Percentiles rank a stretch among this genome's conserved stretches.
Conservation (phyloP, 257 asterid species). For the Salvia rosmarinus region DNA sequence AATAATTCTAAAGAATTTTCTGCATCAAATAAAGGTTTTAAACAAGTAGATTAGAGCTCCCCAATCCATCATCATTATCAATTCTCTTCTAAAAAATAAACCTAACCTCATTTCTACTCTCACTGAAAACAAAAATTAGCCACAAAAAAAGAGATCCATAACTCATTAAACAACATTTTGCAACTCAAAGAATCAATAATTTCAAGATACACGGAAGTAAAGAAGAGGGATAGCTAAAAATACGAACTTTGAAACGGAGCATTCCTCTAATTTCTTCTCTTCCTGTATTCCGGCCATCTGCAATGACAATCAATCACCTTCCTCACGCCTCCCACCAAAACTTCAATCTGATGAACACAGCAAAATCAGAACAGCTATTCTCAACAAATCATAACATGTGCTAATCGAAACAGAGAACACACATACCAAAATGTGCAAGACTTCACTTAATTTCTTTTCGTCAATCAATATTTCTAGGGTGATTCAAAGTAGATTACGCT, state of each 20-base stretch:
- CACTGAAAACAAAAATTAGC: neutral
- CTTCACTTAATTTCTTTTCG: neutral
- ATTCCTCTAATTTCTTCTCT: constrained; percentile 34
- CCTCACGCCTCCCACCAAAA: constrained; percentile 37
- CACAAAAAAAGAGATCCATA: neutral
- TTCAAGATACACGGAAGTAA: neutral
- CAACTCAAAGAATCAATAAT: neutral
- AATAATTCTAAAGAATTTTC: no score
- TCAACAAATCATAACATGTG: neutral
- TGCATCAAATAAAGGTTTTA: no score
- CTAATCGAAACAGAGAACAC: neutral
- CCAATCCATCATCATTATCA: neutral
- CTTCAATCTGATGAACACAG: neutral
- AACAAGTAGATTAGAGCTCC: neutral
- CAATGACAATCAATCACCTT: constrained; percentile 60
- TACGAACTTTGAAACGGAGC: constrained; percentile 33
- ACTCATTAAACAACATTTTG: neutral
- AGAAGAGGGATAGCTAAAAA: neutral
- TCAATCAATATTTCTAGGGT: constrained; percentile 5
- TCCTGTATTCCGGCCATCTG: constrained; percentile 24
- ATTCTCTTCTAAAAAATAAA: neutral
- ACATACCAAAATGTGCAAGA: constrained; percentile 12
- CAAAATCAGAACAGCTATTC: neutral
- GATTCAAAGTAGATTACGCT: neutral
- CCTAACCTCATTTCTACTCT: neutral